Base-by-base conservation (phyloP, 164 flowering plant genomes). In the Akebia trifoliata region DNA sequence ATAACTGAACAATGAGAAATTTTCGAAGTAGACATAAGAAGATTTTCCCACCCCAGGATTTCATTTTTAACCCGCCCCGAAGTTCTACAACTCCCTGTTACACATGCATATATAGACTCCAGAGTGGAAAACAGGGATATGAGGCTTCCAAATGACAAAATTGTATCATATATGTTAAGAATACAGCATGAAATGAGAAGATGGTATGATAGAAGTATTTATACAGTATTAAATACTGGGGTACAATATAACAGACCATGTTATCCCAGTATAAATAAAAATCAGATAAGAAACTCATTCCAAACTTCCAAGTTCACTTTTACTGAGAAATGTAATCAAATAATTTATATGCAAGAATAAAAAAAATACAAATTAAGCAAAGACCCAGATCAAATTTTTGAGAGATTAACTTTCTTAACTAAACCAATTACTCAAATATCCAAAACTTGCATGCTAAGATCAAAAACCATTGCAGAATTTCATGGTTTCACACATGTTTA, bases 401-500 rank as follows among this genome's bases (percentile, higher is more conserved):
- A 35, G 21, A 36, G 14, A 15, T 8, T 2, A 54, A 24, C 28
- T 3, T 6, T 4, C 11, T 14, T 21, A 15, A 8, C 12, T 20
- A 4, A 21, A 2, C 6, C 18, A 21, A 21, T 22, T 31, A 2
- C 10, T 30, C 21, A 39, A 8, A 12, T 12, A 34, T 17, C 44
- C 52, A 35, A 32, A 24, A 43, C 6, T 36, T 58, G 39, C 17
- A 52, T 18, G 2, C 45, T 20, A 21, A 4, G 15, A 34, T 30
- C 21, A 30, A 49, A 1, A 8, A 20, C 59, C 37, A 45, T 36
- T 35, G 7, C 31, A 35, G 3, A 34, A 17, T 11, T 35, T 48
- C 42, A 34, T 32, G 51, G 18, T 45, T 58, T 17, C 42, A 34
- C 31, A 44, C 21, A 24, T 34, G 34, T 31, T 37, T 35, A 58